Evolutionary conservation across 106 monocot species (phyloP).

Genomic region (Dioscorea dumetorum): DNA sequence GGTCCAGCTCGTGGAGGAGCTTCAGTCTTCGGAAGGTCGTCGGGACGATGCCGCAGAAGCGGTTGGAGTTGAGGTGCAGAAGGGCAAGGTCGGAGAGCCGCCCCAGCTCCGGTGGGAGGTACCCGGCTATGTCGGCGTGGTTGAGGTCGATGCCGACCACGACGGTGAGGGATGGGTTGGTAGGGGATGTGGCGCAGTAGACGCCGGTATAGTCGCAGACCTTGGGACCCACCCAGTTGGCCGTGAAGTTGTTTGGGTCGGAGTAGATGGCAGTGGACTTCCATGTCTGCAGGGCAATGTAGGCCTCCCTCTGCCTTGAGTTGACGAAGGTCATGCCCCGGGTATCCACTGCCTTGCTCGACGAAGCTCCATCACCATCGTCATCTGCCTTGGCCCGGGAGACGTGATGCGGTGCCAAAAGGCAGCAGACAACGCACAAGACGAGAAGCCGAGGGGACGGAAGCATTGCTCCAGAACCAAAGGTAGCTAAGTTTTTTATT

Average conservation of each 20-base stretch:
- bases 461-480: too few species aligned
- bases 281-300: constrained; percentile 48
- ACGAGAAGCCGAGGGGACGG: background rate
- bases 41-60: constrained; percentile 59
- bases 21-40: constrained; percentile 17
- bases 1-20: constrained; percentile 59
- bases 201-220: constrained; percentile 52
- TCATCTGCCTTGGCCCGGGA: background rate
- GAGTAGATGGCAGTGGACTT: constrained; percentile 57
- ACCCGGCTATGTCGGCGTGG: constrained; percentile 57
- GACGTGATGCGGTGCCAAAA: background rate
- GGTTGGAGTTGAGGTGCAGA: constrained; percentile 76
- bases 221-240: constrained; percentile 38
- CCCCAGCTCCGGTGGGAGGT: constrained; percentile 41
- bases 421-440: background rate
- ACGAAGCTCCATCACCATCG: background rate
- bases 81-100: constrained; percentile 62
- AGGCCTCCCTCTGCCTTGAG: constrained; percentile 26
- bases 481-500: background rate
- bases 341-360: constrained; percentile 1
- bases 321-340: constrained; percentile 14
- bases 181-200: constrained; percentile 28
- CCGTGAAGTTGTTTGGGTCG: constrained; percentile 50
- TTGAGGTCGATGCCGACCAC: constrained; percentile 67
- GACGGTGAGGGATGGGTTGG: constrained; percentile 20